Conservation (phyloP, 352 stramenopile genomes). For the Phytophthora constricta region DNA sequence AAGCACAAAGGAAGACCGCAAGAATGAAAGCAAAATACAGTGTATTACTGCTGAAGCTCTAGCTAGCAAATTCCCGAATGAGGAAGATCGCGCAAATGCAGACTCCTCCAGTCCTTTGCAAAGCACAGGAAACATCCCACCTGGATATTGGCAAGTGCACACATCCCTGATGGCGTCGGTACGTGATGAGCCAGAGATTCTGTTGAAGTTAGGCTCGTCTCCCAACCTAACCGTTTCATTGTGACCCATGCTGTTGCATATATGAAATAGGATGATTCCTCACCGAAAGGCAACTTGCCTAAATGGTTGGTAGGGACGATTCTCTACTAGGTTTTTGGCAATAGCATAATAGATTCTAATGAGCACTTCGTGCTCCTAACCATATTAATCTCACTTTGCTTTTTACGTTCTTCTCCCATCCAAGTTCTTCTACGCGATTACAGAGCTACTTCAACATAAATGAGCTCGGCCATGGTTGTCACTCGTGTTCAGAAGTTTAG, state of each 20-base stretch:
- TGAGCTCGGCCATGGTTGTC: too few species aligned
- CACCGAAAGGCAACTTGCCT: background rate
- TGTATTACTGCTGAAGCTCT: too few species aligned
- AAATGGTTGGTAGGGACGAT: background rate
- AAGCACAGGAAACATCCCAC: background rate
- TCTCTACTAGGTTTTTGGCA: background rate
- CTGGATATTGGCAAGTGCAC: background rate
- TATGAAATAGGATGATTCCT: background rate
- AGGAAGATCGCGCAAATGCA: background rate
- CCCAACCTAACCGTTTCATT: background rate
- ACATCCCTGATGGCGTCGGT: background rate
- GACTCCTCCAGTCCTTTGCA: background rate
- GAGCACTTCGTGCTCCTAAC: too few species aligned
- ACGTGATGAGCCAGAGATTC: background rate
- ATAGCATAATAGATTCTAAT: too few species aligned
- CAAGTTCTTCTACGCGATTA: too few species aligned
- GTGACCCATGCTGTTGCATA: background rate
- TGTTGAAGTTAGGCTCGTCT: background rate
- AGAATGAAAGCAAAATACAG: too few species aligned
- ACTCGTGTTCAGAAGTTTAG: too few species aligned
- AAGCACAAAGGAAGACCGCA: background rate
- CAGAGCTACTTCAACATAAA: too few species aligned
- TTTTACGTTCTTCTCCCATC: too few species aligned
- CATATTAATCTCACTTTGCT: too few species aligned
- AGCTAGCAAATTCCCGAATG: too few species aligned